Conservation (phyloP, 257 asterid species). For the Solanum arcanum region DNA sequence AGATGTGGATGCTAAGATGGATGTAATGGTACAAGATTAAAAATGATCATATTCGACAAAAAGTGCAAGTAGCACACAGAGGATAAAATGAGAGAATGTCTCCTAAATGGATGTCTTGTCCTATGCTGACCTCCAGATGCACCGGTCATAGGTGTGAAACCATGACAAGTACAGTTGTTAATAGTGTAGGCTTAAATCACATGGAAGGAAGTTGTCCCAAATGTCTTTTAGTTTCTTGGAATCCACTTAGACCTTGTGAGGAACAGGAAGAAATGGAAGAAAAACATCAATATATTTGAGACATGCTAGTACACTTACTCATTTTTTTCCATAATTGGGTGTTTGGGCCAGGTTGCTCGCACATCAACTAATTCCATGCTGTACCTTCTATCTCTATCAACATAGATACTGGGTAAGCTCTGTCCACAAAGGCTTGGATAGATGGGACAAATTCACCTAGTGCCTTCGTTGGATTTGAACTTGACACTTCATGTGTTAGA, state of each 20-base stretch:
- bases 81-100: not conserved
- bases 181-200: not conserved
- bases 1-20: not conserved
- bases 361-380: not conserved
- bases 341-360: not conserved
- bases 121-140: not conserved
- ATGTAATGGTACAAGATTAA: not conserved
- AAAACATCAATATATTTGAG: not conserved
- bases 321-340: not conserved
- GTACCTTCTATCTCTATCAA: not conserved
- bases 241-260: not conserved
- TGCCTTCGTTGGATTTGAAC: not conserved
- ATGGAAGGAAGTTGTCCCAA: not conserved
- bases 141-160: not conserved
- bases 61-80: not conserved
- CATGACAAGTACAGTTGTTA: not conserved
- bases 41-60: not conserved
- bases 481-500: not conserved
- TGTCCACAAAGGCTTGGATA: not conserved
- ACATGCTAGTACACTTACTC: not conserved
- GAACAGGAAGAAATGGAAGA: not conserved
- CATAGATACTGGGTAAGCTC: not conserved
- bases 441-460: not conserved
- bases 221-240: not conserved
- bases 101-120: not conserved